These are phyloP conservation scores for Massarina eburnea DNA, from an alignment of 2,329 filamentous ascomycete species.

Conservation along the genomic window DNA sequence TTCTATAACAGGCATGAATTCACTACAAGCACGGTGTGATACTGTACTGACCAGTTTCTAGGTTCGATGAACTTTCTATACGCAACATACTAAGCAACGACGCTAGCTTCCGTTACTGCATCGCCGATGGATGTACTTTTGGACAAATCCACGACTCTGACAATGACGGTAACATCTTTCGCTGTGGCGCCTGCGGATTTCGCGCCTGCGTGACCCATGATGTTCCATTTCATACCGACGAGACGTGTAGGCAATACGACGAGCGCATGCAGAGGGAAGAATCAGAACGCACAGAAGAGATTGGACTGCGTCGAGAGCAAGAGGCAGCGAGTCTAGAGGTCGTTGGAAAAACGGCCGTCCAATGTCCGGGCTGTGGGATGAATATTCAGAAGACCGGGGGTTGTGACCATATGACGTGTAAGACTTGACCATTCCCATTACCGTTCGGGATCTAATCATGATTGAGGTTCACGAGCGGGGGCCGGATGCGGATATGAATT, in stretches of 20 bases:
- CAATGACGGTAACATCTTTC: slow-evolving; percentile 44
- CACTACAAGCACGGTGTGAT: no score
- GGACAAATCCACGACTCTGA: slow-evolving; percentile 56
- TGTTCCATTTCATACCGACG: slow-evolving; percentile 34
- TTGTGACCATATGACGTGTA: slow-evolving; percentile 41
- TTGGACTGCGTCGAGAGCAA: no score
- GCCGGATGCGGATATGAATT: slow-evolving; percentile 35
- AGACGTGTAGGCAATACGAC: slow-evolving; percentile 41
- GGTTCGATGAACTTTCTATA: no score
- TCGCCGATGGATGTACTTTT: slow-evolving; percentile 48
- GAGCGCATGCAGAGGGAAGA: slow-evolving; percentile 25
- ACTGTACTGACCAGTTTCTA: no score
- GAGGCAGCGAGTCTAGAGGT: slow-evolving; percentile 9
- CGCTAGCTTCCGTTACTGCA: slow-evolving; percentile 55
- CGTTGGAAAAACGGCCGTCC: slow-evolving; percentile 27
- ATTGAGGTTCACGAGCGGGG: no score
- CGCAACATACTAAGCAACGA: no score
- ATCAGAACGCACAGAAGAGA: slow-evolving; percentile 2
- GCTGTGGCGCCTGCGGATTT: slow-evolving; percentile 35
- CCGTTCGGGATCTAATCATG: background rate
- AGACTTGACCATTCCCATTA: slow-evolving; percentile 1
- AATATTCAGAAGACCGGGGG: slow-evolving; percentile 41
- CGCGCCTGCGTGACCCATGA: slow-evolving; percentile 37
- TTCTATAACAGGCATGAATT: no score
- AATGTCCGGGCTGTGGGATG: slow-evolving; percentile 38